Base-by-base conservation (phyloP, 768 basidiomycete species). In the Dioszegia crocea region DNA sequence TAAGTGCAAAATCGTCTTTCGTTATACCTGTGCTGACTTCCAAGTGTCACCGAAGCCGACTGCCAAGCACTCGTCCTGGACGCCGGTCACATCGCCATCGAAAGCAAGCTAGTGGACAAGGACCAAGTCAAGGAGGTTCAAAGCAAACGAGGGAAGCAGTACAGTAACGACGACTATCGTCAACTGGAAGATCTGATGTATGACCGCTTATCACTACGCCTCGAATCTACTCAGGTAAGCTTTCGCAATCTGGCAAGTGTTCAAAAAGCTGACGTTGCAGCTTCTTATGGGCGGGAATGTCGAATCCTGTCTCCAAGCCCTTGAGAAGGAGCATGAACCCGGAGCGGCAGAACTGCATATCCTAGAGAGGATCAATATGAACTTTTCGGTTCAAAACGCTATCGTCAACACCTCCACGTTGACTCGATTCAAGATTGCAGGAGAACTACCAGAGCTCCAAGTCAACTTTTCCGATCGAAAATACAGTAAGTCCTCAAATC, bases 71-170 rank as follows among this genome's bases (percentile, higher is more conserved):
- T 98, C 52, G 84, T 98, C 16, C 81, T 98, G 52, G 96, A 98
- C 74, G 96, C 94, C 4, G 96, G 96, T 59, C 96, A 97, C 73
- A 94, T 99, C 64, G 84, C 92, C 1, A 86, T 99, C 33, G 86
- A 88, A 73, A 94, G 91, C 69, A 84, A 93, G 57, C 82, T 97
- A 2, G 96, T 86, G 3, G 85, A 89, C 68, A 90, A 97, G 79
- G 81, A 84, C 31, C 85, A 86, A 3, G 81, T 93, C 43, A 82
- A 85, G 33, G 83, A 85, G 26, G 83, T 98, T 39, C 85, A 89
- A 50, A 81, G 85, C 61, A 97, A 96, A 75, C 84, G 89, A 50
- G 86, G 87, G 45, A 84, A 88, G 72, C 81, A 87, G 70, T 96
- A 96, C 74, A 84, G 80, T 39, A 90, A 92, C 17, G 88, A 88